Evolutionary conservation across 2,329 filamentous ascomycete species (phyloP), one percentile per base, ranked within the genome.

Genomic region (Fusarium brachygibbosum): DNA sequence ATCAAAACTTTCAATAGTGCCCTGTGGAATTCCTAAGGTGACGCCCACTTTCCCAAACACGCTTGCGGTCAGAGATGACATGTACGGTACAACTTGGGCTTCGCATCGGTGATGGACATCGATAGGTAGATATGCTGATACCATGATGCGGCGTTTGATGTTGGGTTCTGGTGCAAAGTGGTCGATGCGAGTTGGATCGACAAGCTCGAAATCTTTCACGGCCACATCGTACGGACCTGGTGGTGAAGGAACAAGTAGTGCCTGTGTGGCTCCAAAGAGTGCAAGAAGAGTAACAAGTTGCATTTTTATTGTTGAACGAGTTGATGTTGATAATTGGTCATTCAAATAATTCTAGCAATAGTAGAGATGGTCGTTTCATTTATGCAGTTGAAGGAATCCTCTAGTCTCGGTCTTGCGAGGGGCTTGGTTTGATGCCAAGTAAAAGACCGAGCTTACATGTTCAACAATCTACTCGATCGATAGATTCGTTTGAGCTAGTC

Each of bases 71-170:
- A 49, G n/a, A 7, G 23, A 1, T 5, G 57, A 34, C 0, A 58
- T 16, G 10, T 60, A 60, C 2, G 42, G 54, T 0, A 42, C 8
- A 4, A 29, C 2, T 0, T 42, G 16, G 3, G 9, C 4, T 29
- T 42, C 42, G 2, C 57, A 60, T n/a, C 21, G 13, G 7, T 58
- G 55, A 8, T 38, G 34, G 14, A 49, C 12, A 3, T 69, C 61
- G 1, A 69, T n/a, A 1, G 66, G 66, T 1, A 69, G 37, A n/a
- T 69, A 69, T n/a, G 41, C 61, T 0, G 66, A 69, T 2, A 48
- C 53, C 56, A 69, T 66, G 29, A 63, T 21, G 14, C 53, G 56
- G 3, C 66, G 66, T 9, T 41, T 66, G 2, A 38, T 49, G 7
- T 69, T 49, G 12, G 40, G 29, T 1, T 44, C n/a, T 2, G 66